Evolutionary conservation across 2,329 filamentous ascomycete genomes (phyloP).

Genomic region (Cercospora sp.): DNA sequence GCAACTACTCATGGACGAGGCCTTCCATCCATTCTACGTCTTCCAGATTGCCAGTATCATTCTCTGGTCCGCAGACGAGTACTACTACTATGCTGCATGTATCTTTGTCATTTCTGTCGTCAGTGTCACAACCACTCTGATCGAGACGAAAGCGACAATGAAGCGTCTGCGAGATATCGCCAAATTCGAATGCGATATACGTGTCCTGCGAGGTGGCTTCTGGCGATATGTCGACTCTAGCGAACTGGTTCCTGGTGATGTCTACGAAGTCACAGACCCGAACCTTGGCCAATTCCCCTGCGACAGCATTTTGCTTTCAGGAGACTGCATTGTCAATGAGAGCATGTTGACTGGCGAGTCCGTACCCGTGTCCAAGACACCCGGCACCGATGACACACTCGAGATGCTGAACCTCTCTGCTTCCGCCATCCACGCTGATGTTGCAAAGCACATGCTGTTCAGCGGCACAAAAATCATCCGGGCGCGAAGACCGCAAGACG

Average conservation of each 20-base stretch:
- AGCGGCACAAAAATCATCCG: slow-evolving; percentile 94
- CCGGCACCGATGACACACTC: slow-evolving; percentile 79
- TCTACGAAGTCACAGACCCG: slow-evolving; percentile 96
- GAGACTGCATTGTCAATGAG: slow-evolving; percentile 98
- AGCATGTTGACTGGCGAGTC: slow-evolving; percentile 98
- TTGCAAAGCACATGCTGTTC: slow-evolving; percentile 88
- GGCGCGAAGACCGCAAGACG: slow-evolving; percentile 82
- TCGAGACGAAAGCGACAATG: slow-evolving; percentile 95
- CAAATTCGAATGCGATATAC: slow-evolving; percentile 89
- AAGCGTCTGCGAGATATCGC: slow-evolving; percentile 85
- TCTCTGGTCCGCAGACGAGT: slow-evolving; percentile 92
- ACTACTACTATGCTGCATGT: slow-evolving; percentile 95
- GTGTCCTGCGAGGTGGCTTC: slow-evolving; percentile 90
- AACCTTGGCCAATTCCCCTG: slow-evolving; percentile 84
- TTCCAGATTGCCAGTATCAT: slow-evolving; percentile 94
- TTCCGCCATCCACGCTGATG: slow-evolving; percentile 76
- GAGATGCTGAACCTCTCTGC: slow-evolving; percentile 73
- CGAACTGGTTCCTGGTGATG: slow-evolving; percentile 90
- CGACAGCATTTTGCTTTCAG: slow-evolving; percentile 85
- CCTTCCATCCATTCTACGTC: slow-evolving; percentile 96
- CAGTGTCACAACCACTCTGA: slow-evolving; percentile 83
- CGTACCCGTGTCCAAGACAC: slow-evolving; percentile 90
- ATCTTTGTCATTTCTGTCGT: slow-evolving; percentile 94
- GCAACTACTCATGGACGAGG: slow-evolving; percentile 88
- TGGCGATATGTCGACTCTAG: slow-evolving; percentile 86